Evolutionary conservation across 805 yeast genomes (phyloP), one percentile per base, ranked within the genome.

Genomic region (Priceomyces haplophilus): DNA sequence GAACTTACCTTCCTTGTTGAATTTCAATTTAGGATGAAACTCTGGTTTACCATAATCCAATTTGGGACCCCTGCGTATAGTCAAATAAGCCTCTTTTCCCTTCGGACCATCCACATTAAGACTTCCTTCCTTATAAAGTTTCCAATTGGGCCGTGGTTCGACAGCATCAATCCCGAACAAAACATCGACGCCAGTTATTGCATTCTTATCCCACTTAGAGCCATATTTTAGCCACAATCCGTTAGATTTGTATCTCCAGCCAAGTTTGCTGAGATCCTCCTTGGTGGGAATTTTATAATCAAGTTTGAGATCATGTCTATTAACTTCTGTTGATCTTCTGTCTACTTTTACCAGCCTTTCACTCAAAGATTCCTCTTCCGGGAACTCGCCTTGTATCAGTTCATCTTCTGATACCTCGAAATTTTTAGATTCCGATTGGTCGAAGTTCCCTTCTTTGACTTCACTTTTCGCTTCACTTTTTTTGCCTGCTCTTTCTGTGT

Each of bases 81-180:
- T 56, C 6, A 74, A 30, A 33, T 56, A 64, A 2, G 65, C 62
- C 5, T 45, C 51, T 19, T 48, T 46, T 24, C 49, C 56, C 6
- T 44, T 38, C 13, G 59, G 54, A 16, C 49, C 48, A 3, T 55
- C 50, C 2, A 59, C 61, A 11, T 21, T 16, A 5, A 69, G 32
- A 0, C 65, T 62, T 4, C 47, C 46, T 3, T 36, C 38, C 23
- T 49, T 47, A 3, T 70, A 43, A 6, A 78, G 49, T 2, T 58
- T 49, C 96, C 96, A 89, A 37, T 76, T 77, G 0, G 80, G 79
- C 42, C 96, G 69, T 3, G 96, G 95, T 40, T 88, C 96, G 3
- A 76, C 79, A 1, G 86, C 83, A 49, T 82, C 87, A 2, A 59
- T 56, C 1, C 95, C 95, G 65, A 80, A 89, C 27, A 90, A 62